A percentile compares a stretch with the other conserved stretches of the same genome.
Conservation (phyloP, 2,329 filamentous ascomycete species). For the Botrytis aclada region DNA sequence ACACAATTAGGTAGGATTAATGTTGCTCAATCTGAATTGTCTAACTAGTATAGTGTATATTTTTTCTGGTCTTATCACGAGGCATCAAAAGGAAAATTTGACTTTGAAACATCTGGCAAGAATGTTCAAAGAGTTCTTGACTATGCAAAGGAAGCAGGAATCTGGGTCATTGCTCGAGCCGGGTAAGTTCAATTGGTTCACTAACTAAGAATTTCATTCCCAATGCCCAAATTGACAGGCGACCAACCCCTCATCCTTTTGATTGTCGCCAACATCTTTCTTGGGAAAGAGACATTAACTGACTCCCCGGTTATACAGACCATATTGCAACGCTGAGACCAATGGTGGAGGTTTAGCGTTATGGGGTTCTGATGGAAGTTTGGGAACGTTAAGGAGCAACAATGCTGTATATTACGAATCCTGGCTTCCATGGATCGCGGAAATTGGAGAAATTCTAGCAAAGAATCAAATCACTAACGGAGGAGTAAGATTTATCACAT, state of each 20-base stretch:
- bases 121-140: slow-evolving; percentile 50
- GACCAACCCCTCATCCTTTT: background rate
- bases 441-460: slow-evolving; percentile 48
- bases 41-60: slow-evolving; percentile 40
- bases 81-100: slow-evolving; percentile 44
- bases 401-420: slow-evolving; percentile 44
- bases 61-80: slow-evolving; percentile 52
- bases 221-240: background rate
- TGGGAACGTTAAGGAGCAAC: slow-evolving; percentile 44
- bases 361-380: slow-evolving; percentile 47
- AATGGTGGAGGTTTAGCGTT: slow-evolving; percentile 47
- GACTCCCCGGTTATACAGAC: slow-evolving; percentile 26
- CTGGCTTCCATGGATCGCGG: slow-evolving; percentile 48
- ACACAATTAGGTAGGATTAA: slow-evolving; percentile 43
- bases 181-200: slow-evolving; percentile 34
- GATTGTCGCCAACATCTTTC: background rate
- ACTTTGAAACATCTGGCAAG: slow-evolving; percentile 50
- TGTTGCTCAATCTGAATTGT: background rate
- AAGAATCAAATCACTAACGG: slow-evolving; percentile 50
- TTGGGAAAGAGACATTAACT: background rate
- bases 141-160: slow-evolving; percentile 49
- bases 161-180: slow-evolving; percentile 50
- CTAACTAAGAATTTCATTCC: background rate
- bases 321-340: slow-evolving; percentile 52
- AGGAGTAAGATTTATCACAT: slow-evolving; percentile 36